phyloP scores from a whole-genome alignment of 371 early-diverging fungal species.

The Mucor sp. region DNA sequence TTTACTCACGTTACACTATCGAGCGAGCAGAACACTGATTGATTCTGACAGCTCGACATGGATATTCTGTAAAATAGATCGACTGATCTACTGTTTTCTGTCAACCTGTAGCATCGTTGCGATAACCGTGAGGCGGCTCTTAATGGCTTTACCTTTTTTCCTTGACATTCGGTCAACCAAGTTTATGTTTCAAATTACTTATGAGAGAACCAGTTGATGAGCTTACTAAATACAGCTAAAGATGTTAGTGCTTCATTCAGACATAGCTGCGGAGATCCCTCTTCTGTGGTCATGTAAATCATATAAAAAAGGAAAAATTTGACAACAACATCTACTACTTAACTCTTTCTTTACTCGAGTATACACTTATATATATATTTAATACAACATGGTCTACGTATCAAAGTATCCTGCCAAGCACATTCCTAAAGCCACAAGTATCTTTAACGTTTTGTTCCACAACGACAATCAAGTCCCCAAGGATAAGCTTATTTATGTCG shows the following conservation, averaged over 20 bases:
- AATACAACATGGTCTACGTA: not conserved
- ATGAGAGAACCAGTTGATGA: not conserved
- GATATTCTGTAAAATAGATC: not conserved
- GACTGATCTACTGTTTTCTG: not conserved
- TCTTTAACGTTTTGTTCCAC: not conserved
- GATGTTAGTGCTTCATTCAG: not conserved
- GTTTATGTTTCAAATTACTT: not conserved
- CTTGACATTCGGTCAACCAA: not conserved
- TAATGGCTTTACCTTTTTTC: not conserved
- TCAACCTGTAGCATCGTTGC: not conserved
- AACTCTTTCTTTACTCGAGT: not conserved
- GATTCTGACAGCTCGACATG: not conserved
- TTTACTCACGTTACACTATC: not conserved
- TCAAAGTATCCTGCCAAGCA: not conserved
- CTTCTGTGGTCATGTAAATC: not conserved
- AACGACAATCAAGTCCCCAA: not conserved
- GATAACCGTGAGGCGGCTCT: not conserved
- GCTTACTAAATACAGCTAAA: not conserved
- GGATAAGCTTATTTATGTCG: slow-evolving; percentile 4
- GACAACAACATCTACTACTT: not conserved
- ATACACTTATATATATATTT: not conserved
- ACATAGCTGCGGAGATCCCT: not conserved
- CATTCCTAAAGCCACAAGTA: not conserved
- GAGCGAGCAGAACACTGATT: not conserved
- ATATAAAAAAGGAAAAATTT: not conserved